phyloP scores from a whole-genome alignment of 2,329 filamentous ascomycete genomes.

The Akanthomyces dipterigenus region DNA sequence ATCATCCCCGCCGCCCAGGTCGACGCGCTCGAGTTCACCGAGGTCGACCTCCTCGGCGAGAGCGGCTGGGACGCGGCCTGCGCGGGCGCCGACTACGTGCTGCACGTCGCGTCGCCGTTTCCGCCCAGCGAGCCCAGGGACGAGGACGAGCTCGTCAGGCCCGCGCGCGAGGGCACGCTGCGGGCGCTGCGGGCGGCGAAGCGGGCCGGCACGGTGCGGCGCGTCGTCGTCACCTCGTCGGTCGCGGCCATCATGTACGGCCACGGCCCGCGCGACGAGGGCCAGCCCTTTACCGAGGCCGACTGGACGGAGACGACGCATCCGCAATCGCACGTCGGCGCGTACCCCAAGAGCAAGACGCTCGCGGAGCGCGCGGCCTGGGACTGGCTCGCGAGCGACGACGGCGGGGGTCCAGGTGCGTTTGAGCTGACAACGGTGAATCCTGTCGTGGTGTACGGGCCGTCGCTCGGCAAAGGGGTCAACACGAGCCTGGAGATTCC shows the following conservation, averaged over 20 bases:
- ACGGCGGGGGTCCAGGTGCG: not conserved
- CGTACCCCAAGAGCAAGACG: conserved; percentile 13
- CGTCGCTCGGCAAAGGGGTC: conserved; percentile 10
- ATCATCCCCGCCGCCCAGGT: conserved; percentile 15
- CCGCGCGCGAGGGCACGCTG: conserved; percentile 17
- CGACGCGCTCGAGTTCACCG: conserved; percentile 20
- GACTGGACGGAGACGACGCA: conserved; percentile 3
- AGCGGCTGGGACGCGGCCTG: conserved; percentile 24
- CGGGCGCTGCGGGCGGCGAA: conserved; percentile 14
- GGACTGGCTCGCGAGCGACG: conserved; percentile 14
- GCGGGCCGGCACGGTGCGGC: conserved; percentile 14
- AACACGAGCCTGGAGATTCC: conserved; percentile 18
- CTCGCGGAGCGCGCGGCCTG: conserved; percentile 15
- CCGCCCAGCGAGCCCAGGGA: conserved; percentile 13
- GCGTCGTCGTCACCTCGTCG: conserved; percentile 17
- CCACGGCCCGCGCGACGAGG: not conserved
- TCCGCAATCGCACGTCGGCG: not conserved
- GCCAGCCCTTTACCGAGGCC: not conserved
- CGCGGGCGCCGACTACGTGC: conserved; percentile 23
- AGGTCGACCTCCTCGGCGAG: conserved; percentile 23
- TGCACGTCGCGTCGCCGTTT: conserved; percentile 30
- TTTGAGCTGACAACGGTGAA: conserved; percentile 12
- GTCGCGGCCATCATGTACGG: conserved; percentile 3
- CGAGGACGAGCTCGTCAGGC: conserved; percentile 15
- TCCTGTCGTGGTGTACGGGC: conserved; percentile 15